Conservation (phyloP, 2,329 filamentous ascomycete genomes). For the Phaeosphaeria sp. region DNA sequence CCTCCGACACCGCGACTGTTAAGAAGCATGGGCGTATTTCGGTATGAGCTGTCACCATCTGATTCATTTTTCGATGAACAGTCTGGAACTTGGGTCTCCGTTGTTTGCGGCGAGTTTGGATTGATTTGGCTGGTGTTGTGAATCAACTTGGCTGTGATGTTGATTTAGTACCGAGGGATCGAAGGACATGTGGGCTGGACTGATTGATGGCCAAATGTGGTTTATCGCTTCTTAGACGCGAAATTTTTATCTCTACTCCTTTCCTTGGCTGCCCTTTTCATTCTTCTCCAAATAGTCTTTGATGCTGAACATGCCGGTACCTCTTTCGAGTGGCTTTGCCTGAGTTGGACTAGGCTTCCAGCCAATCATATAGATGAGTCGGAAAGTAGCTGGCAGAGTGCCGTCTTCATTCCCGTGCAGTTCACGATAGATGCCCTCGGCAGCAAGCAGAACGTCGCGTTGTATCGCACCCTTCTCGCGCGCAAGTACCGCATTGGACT, state of each 20-base stretch:
- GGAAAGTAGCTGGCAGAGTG: conserved; percentile 81
- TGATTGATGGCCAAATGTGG: too few species aligned
- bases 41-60: too few species aligned
- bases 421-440: conserved; percentile 85
- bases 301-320: conserved; percentile 85
- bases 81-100: too few species aligned
- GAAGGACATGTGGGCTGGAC: too few species aligned
- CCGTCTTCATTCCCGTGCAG: conserved; percentile 78
- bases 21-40: too few species aligned
- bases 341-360: conserved; percentile 89
- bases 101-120: too few species aligned
- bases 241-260: conserved; percentile 9
- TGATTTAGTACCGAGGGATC: too few species aligned
- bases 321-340: conserved; percentile 78
- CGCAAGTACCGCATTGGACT: conserved; percentile 87
- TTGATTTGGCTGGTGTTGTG: too few species aligned
- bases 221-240: too few species aligned
- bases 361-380: conserved; percentile 98
- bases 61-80: too few species aligned
- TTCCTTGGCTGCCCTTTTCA: conserved; percentile 34
- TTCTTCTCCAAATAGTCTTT: conserved; percentile 75
- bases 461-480: conserved; percentile 78
- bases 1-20: too few species aligned
- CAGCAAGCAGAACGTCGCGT: conserved; percentile 84
- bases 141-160: too few species aligned